Conservation (phyloP, 2,329 filamentous ascomycete genomes). For the Ambrosiella cleistominuta region DNA sequence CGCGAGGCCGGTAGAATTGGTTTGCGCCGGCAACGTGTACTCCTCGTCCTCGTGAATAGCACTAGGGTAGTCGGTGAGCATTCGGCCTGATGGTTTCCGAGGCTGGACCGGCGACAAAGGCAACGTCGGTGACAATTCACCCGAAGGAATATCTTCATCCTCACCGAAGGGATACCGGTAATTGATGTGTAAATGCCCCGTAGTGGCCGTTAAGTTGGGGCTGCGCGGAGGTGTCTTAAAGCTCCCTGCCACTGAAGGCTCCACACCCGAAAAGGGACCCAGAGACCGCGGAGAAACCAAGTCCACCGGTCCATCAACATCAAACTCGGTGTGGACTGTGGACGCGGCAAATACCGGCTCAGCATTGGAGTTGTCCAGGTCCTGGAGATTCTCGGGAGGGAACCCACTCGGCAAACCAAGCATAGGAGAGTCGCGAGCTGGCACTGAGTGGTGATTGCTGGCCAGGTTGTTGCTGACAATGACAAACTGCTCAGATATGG, state of each 20-base stretch:
- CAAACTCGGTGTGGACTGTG: conserved; percentile 50
- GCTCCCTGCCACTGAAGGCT: neutral
- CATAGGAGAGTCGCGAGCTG: conserved; percentile 10
- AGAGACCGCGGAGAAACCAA: neutral
- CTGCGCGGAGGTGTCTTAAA: conserved; percentile 1
- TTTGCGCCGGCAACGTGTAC: conserved; percentile 15
- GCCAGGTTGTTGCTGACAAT: neutral
- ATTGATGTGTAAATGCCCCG: conserved; percentile 8
- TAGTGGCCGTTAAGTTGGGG: neutral
- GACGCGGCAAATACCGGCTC: conserved; percentile 35
- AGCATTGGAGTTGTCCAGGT: neutral
- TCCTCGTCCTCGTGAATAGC: conserved; percentile 24
- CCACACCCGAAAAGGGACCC: neutral
- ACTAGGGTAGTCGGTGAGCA: conserved; percentile 14
- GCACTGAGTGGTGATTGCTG: neutral
- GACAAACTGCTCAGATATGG: neutral
- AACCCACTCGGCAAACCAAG: conserved; percentile 42
- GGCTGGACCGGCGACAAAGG: conserved; percentile 10
- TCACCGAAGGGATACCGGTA: conserved; percentile 12
- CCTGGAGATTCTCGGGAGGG: conserved; percentile 22
- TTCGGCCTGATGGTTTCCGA: neutral
- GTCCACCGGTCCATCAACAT: conserved; percentile 28
- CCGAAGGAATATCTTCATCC: conserved; percentile 6
- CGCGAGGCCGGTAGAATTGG: neutral
- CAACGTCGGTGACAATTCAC: conserved; percentile 11